Evolutionary conservation across 1,284 basidiomycete species (phyloP), one percentile per base, ranked within the genome.

Genomic region (Ustilago vetiveriae): DNA sequence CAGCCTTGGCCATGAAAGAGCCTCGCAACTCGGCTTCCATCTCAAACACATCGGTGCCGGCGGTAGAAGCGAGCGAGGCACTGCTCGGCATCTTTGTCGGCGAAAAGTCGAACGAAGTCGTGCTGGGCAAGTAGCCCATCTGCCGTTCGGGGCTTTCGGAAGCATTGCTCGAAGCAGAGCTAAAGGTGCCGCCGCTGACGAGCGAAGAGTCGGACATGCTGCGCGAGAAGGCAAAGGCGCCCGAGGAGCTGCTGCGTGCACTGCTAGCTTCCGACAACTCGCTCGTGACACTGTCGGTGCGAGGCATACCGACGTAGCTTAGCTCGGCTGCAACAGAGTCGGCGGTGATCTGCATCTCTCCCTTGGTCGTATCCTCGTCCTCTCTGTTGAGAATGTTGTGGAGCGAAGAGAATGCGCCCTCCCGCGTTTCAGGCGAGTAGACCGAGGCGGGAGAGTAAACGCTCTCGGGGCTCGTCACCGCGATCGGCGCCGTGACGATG

Each of bases 191-290:
- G 9, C 59, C 66, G 37, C 72, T 72, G 19, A 50, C 53, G 21
- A 75, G 40, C 26, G 73, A 73, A 3, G 65, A 60, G 45, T 23
- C 62, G 10, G 74, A 71, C 57, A 74, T 47, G 50, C 66, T 63
- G 26, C 63, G 63, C 27, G 72, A 66, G 29, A 71, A 74, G 10
- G 57, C 72, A 38, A 72, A 68, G 2, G 71, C 60, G 21, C 71
- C 68, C 16, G 63, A 60, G 4, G 47, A 60, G 53, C 68, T 74
- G 57, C 67, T 70, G 33, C 63, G 56, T 29, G 35, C 47, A 39
- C 63, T 68, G 51, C 51, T 64, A 17, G 39, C 45, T 13, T 63
- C 59, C 6, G 58, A 67, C 13, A 71, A 37, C 29, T 70, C 52
- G 55, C 72, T 74, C 7, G 52, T 46, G 37, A 67, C 43, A 35